These are phyloP conservation scores for Taphrina sp. DNA, from an alignment of 1,139 yeast species.

Conservation along the genomic window DNA sequence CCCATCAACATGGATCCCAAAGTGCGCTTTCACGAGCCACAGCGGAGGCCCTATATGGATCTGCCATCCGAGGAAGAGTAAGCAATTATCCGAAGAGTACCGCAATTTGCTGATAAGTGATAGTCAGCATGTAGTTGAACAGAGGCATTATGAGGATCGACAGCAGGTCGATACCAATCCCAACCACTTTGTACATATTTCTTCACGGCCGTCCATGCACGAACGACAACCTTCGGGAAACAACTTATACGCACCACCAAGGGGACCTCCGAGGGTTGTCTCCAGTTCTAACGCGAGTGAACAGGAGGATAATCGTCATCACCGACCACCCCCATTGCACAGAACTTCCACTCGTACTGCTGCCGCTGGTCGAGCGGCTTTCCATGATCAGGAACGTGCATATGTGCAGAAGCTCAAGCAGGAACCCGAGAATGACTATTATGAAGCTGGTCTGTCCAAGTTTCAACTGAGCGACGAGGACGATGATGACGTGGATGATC, in stretches of 20 bases:
- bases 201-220: slow-evolving; percentile 15
- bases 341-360: slow-evolving; percentile 19
- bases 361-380: slow-evolving; percentile 40
- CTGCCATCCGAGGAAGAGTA: neutral
- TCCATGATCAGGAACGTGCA: slow-evolving; percentile 62
- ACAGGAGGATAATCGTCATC: slow-evolving; percentile 1
- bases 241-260: slow-evolving; percentile 23
- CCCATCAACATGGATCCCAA: slow-evolving; percentile 23
- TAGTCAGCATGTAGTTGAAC: too few species aligned
- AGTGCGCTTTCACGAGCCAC: slow-evolving; percentile 28
- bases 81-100: neutral
- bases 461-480: slow-evolving; percentile 34
- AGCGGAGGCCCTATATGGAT: neutral
- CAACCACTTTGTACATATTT: slow-evolving; percentile 6
- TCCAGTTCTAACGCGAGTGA: neutral
- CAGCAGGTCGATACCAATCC: slow-evolving; percentile 15
- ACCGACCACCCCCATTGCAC: slow-evolving; percentile 14
- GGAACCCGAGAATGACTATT: slow-evolving; percentile 61
- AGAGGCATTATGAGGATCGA: slow-evolving; percentile 4
- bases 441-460: slow-evolving; percentile 39
- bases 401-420: slow-evolving; percentile 65
- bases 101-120: too few species aligned
- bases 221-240: slow-evolving; percentile 11
- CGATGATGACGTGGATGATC: slow-evolving; percentile 33
- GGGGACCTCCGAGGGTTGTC: slow-evolving; percentile 8